Percentiles rank a stretch among this genome's conserved stretches.
Conservation (phyloP, 2,329 filamentous ascomycete genomes). For the Talaromyces sp. region DNA sequence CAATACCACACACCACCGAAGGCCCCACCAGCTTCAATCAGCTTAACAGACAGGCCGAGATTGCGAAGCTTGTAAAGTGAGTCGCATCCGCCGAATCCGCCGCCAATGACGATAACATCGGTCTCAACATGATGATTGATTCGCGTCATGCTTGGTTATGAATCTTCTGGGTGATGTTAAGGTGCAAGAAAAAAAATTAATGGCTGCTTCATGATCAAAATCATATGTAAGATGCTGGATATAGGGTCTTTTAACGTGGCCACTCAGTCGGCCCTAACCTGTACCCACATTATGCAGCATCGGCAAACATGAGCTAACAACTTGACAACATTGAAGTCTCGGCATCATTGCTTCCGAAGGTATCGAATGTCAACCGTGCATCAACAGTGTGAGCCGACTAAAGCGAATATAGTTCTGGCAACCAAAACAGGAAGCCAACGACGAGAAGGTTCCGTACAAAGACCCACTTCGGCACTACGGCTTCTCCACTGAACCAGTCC, state of each 20-base stretch:
- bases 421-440: slow-evolving; percentile 11
- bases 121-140: not conserved
- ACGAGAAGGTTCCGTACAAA: slow-evolving; percentile 11
- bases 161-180: too few relatives aligned
- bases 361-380: not conserved
- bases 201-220: not conserved
- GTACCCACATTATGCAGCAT: not conserved
- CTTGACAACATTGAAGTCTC: too few relatives aligned
- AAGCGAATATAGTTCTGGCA: slow-evolving; percentile 2
- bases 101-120: slow-evolving; percentile 46
- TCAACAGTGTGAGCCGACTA: not conserved
- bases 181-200: too few relatives aligned
- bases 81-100: slow-evolving; percentile 43
- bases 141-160: not conserved
- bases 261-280: not conserved
- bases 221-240: not conserved
- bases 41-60: slow-evolving; percentile 38
- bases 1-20: slow-evolving; percentile 51
- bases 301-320: not conserved
- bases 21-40: slow-evolving; percentile 42
- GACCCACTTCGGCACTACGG: not conserved
- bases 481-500: not conserved
- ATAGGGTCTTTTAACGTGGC: not conserved
- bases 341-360: not conserved
- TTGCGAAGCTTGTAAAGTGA: slow-evolving; percentile 42